These are phyloP conservation scores for Gracilariopsis chorda DNA, from an alignment of 23 red algal species.

Conservation along the genomic window DNA sequence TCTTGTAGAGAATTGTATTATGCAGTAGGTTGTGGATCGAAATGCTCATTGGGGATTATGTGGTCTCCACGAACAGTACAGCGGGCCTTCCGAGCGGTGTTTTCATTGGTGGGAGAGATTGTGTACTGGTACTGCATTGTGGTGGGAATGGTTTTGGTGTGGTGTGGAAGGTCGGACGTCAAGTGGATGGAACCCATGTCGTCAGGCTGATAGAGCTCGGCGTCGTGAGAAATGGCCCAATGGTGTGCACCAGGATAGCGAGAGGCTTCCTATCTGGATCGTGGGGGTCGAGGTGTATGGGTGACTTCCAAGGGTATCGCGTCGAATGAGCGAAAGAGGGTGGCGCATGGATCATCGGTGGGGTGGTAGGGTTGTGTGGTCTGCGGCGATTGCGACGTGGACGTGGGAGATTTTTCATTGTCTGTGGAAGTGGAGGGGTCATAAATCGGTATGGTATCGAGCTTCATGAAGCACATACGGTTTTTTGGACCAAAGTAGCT, in stretches of 20 bases:
- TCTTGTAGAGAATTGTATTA: slow-evolving; percentile 1
- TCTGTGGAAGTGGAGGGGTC: background rate
- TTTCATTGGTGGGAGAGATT: background rate
- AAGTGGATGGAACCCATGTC: background rate
- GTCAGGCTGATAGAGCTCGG: slow-evolving; percentile 32
- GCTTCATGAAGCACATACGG: background rate
- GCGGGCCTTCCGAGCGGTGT: background rate
- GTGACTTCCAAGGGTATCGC: background rate
- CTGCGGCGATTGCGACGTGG: background rate
- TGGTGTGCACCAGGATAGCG: slow-evolving; percentile 16
- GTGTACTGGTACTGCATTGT: slow-evolving; percentile 43
- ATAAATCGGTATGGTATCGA: background rate
- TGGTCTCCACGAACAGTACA: slow-evolving; percentile 2
- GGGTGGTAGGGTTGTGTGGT: slow-evolving; percentile 20
- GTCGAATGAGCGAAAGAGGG: background rate
- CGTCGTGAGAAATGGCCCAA: slow-evolving; percentile 2
- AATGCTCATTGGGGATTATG: slow-evolving; percentile 29
- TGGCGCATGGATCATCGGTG: background rate
- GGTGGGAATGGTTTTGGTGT: background rate
- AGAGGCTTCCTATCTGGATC: background rate
- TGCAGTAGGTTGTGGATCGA: background rate
- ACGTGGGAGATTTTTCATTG: background rate
- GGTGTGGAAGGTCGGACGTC: background rate
- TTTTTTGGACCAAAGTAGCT: background rate
- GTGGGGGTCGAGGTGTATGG: background rate